Evolutionary conservation across 345 rosid species (phyloP), one percentile per base, ranked within the genome.

Genomic region (Iberis pinnata): DNA sequence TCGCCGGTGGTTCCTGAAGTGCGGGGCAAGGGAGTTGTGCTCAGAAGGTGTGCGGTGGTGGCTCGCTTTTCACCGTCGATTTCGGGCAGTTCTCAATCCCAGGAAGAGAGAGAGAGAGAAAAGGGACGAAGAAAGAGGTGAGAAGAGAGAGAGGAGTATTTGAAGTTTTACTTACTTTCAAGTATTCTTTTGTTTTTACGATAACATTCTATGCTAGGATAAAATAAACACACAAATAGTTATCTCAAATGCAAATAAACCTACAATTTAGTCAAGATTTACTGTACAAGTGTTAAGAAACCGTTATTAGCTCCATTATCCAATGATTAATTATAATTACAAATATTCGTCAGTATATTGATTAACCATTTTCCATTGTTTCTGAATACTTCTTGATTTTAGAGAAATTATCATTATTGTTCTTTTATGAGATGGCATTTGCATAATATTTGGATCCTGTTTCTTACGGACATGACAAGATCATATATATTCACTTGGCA

Each of bases 361-460:
- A 38, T 37, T 63, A 35, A 53, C n/a, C 8, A 2, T 18, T 37
- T 29, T 14, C 26, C 39, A 46, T 26, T 26, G 29, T 59, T 44
- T 22, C 35, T 22, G 17, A 9, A 15, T 35, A 35, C 26, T 47
- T 47, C 14, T 48, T 48, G 63, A 37, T 12, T 13, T 24, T 29
- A n/a, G 10, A n/a, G 10, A 9, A 33, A 9, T 9, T n/a, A 9
- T n/a, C n/a, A n/a, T n/a, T n/a, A n/a, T n/a, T n/a, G 10, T 29
- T 35, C 7, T 53, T 14, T 8, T 18, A 54, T 54, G 43, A 46
- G 43, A 49, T 53, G 47, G 26, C 53, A 8, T 29, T 27, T 22
- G 62, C 69, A 64, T 31, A 15, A 55, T 12, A 53, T 55, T 64
- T 64, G 69, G 69, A 64, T 64, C 62, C 12, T 64, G 62, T 64